Conservation (phyloP, 495 filamentous ascomycete genomes). For the Patellaria atrata region DNA sequence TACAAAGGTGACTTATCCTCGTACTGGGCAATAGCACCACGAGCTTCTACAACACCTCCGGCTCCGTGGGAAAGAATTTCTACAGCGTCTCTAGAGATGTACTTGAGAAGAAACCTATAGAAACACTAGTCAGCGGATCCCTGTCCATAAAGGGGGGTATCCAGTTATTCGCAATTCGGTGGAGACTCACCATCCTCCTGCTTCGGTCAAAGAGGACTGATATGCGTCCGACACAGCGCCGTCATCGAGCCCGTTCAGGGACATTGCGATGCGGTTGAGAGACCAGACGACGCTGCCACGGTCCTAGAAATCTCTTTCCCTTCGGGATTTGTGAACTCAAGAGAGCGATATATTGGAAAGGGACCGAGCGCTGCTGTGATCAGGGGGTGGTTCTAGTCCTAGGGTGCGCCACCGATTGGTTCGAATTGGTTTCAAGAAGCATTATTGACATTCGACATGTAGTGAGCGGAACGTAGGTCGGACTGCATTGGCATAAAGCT, state of each 20-base stretch:
- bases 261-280: no score
- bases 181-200: constrained; percentile 80
- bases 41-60: constrained; percentile 73
- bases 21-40: constrained; percentile 61
- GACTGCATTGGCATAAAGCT: no score
- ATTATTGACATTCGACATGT: no score
- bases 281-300: no score
- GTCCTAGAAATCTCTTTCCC: constrained; percentile 1
- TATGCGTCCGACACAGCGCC: constrained; percentile 69
- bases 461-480: no score
- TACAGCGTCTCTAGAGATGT: constrained; percentile 76
- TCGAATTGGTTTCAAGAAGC: no score
- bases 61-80: constrained; percentile 62
- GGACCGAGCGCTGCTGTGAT: constrained; percentile 6
- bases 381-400: constrained; percentile 16
- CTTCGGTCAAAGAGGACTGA: constrained; percentile 62
- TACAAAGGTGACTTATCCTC: constrained; percentile 77
- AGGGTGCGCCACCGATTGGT: no score
- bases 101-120: constrained; percentile 84
- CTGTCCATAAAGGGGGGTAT: background rate
- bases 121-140: constrained; percentile 4
- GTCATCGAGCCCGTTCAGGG: constrained; percentile 91
- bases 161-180: background rate
- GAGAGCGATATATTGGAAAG: no score
- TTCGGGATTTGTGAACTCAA: no score